Base-by-base conservation (phyloP, 805 yeast genomes). In the Saccharomycopsis oosterbeekiorum region DNA sequence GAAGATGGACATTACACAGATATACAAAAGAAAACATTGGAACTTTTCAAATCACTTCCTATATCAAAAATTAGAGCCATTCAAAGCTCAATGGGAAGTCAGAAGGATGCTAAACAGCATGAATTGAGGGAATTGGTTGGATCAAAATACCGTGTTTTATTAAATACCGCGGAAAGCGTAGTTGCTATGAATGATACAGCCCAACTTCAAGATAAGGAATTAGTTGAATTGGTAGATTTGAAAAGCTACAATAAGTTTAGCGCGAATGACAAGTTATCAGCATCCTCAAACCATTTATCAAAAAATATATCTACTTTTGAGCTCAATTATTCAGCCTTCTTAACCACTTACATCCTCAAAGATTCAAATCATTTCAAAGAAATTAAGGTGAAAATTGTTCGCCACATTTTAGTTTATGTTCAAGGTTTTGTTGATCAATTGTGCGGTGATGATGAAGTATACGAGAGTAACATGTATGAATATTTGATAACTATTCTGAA, bases 111-210 rank as follows among this genome's bases (percentile, higher is more conserved):
- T 19, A 55, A 55, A 29, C 42, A 55, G 21, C 40, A 47, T 19
- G 47, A 55, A 37, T 39, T 55, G 17, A 26, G 63, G 17, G 21
- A 42, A 19, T 47, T 61, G 40, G 63, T 61, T 14, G 63, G 65
- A 21, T 39, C 60, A 12, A 63, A 63, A 47, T 63, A 63, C 50
- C 50, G 65, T 19, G 57, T 62, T 10, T 41, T 63, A 5, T 55
- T 63, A n/a, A 26, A 59, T 12, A 63, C 65, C 2, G 65, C 65
- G 8, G 65, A 63, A 12, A 61, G 58, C 37, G 60, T 63, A 42
- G 60, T 63, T n/a, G 21, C 51, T 15, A 63, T 63, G 65, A 59
- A 63, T 37, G 54, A 34, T n/a, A 43, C 50, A 4, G 62, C 58
- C 3, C 60, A 61, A 37, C 55, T 51, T 9, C 65, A 63, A 37